Conservation (phyloP, 371 early-diverging fungal genomes). For the Mucor sp. region DNA sequence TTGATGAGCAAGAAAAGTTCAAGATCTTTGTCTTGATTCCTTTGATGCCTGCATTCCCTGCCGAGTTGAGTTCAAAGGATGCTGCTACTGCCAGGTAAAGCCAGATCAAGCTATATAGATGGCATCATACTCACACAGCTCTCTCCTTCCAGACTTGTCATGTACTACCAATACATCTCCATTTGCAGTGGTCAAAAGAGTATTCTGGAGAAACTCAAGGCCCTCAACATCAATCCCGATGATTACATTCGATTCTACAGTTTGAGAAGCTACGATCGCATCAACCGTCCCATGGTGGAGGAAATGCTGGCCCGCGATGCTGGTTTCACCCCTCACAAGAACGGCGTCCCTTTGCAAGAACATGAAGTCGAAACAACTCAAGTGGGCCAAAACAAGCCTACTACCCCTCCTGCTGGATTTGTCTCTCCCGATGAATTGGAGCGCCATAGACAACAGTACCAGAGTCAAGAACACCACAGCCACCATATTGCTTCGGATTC, state of each 20-base stretch:
- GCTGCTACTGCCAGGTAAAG: constrained; percentile 71
- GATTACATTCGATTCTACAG: constrained; percentile 75
- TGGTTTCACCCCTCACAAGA: constrained; percentile 29
- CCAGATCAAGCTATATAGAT: not conserved
- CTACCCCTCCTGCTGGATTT: constrained; percentile 23
- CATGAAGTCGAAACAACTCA: constrained; percentile 20
- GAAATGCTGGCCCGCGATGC: constrained; percentile 44
- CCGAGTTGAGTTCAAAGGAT: constrained; percentile 72
- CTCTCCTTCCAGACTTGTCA: constrained; percentile 52
- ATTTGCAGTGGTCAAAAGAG: constrained; percentile 73
- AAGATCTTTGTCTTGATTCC: constrained; percentile 89
- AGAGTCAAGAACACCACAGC: not conserved
- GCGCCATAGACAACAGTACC: constrained; percentile 9
- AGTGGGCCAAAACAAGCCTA: constrained; percentile 5
- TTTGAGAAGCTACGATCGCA: constrained; percentile 68
- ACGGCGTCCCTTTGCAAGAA: constrained; percentile 1
- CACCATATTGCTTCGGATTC: constrained; percentile 18
- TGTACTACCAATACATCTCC: constrained; percentile 76
- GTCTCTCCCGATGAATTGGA: constrained; percentile 21
- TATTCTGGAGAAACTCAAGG: constrained; percentile 55
- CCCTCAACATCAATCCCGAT: constrained; percentile 55
- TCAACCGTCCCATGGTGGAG: constrained; percentile 39
- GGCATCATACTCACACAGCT: not conserved
- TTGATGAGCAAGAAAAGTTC: constrained; percentile 68
- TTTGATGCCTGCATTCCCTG: constrained; percentile 89